phyloP scores from a whole-genome alignment of 495 filamentous ascomycete genomes.

The Sphaerosporella brunnea region DNA sequence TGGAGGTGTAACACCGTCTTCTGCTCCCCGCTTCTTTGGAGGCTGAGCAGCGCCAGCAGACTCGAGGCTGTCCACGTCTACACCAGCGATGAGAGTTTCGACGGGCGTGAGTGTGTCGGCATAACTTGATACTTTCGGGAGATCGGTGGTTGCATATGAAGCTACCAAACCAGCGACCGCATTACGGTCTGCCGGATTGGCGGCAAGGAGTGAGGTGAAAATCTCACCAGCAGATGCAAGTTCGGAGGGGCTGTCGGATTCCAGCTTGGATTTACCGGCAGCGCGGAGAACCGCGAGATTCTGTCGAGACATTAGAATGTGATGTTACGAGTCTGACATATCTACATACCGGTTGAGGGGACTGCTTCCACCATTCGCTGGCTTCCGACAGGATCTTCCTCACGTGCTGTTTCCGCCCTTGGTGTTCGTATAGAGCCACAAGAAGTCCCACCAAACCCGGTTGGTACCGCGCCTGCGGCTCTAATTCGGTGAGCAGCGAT shows the following conservation, averaged over 20 bases:
- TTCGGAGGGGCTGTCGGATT: slow-evolving; percentile 49
- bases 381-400: slow-evolving; percentile 60
- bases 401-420: slow-evolving; percentile 58
- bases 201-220: slow-evolving; percentile 47
- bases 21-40: slow-evolving; percentile 42
- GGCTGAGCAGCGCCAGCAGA: slow-evolving; percentile 54
- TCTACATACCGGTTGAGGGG: slow-evolving; percentile 18
- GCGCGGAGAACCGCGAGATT: slow-evolving; percentile 48
- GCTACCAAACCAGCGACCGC: slow-evolving; percentile 70
- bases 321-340: neutral
- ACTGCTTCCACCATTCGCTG: slow-evolving; percentile 57
- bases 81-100: slow-evolving; percentile 42
- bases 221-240: slow-evolving; percentile 50
- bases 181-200: slow-evolving; percentile 43
- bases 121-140: slow-evolving; percentile 40
- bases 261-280: slow-evolving; percentile 60
- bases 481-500: slow-evolving; percentile 36
- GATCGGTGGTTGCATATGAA: slow-evolving; percentile 52
- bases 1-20: slow-evolving; percentile 30
- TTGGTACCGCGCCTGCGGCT: slow-evolving; percentile 55
- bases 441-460: slow-evolving; percentile 74
- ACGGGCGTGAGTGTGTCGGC: slow-evolving; percentile 47
- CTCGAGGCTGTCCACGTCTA: slow-evolving; percentile 56
- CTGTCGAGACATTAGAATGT: slow-evolving; percentile 5
- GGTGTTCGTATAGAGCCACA: slow-evolving; percentile 60